Percentiles rank a stretch among this genome's conserved stretches.
Conservation (phyloP, 139 green algal species). For the Gonium pectorale region DNA sequence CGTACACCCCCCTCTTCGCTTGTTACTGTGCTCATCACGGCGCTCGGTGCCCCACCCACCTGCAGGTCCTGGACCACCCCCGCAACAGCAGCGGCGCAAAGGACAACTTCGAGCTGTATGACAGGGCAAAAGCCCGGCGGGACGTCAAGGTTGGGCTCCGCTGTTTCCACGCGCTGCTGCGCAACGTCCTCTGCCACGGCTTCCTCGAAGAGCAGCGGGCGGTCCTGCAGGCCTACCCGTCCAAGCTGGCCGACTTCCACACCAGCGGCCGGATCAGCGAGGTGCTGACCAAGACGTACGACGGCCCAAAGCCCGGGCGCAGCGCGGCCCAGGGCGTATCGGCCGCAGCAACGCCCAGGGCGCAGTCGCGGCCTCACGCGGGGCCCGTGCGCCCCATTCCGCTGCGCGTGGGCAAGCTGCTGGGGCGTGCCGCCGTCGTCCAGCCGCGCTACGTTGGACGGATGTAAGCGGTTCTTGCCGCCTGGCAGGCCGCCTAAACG, state of each 20-base stretch:
- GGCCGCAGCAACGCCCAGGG: too few relatives aligned
- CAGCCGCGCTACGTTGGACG: too few relatives aligned
- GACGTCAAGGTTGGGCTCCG: background rate
- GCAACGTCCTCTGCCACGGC: slow-evolving; percentile 9
- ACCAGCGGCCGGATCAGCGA: background rate
- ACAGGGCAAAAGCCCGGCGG: background rate
- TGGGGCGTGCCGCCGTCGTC: too few relatives aligned
- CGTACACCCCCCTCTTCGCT: background rate
- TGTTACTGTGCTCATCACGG: slow-evolving; percentile 8
- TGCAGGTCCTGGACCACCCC: slow-evolving; percentile 14
- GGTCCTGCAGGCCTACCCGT: background rate
- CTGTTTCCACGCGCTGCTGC: slow-evolving; percentile 5
- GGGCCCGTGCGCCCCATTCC: too few relatives aligned
- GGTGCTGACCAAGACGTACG: slow-evolving; percentile 2
- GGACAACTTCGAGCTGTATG: background rate
- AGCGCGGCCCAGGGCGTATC: background rate
- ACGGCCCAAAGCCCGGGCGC: background rate
- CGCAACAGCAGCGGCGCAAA: slow-evolving; percentile 8
- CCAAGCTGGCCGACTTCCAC: background rate
- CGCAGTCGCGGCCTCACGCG: too few relatives aligned
- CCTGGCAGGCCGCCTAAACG: too few relatives aligned
- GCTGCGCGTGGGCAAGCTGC: too few relatives aligned
- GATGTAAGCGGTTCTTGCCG: too few relatives aligned
- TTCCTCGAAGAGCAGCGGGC: background rate
- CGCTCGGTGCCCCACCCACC: background rate